A percentile compares a stretch with the other conserved stretches of the same genome.
Conservation (phyloP, 2,329 filamentous ascomycete genomes). For the Neofusicoccum kwambonambiense region DNA sequence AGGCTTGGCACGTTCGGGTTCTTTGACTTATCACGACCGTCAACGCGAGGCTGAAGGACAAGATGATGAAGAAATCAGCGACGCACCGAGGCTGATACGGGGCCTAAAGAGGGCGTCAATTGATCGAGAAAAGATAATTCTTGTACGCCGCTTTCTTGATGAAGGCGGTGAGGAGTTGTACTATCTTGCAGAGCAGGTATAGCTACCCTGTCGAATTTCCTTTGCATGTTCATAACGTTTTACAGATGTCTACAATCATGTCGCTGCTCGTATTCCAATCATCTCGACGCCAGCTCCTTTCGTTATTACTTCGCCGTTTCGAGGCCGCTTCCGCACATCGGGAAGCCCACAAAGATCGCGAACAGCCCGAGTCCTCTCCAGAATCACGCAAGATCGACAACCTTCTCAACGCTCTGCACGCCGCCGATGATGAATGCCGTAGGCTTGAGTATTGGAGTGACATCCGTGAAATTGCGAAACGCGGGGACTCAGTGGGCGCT, state of each 20-base stretch:
- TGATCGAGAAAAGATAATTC: slow-evolving; percentile 87
- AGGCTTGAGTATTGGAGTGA: slow-evolving; percentile 87
- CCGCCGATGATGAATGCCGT: slow-evolving; percentile 77
- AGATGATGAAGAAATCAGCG: slow-evolving; percentile 53
- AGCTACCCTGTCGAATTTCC: slow-evolving; percentile 12
- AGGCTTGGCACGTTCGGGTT: neutral
- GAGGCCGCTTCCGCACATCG: slow-evolving; percentile 52
- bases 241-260: slow-evolving; percentile 44
- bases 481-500: neutral
- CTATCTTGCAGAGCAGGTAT: slow-evolving; percentile 65
- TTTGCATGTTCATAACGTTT: neutral
- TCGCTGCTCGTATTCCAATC: slow-evolving; percentile 83
- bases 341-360: slow-evolving; percentile 43
- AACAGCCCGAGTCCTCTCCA: slow-evolving; percentile 45
- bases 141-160: slow-evolving; percentile 76
- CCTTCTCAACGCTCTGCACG: slow-evolving; percentile 70
- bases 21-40: neutral
- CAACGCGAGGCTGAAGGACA: slow-evolving; percentile 43
- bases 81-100: slow-evolving; percentile 67
- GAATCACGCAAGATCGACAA: slow-evolving; percentile 60
- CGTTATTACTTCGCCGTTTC: slow-evolving; percentile 60
- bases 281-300: slow-evolving; percentile 74
- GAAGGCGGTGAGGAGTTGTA: slow-evolving; percentile 73
- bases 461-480: slow-evolving; percentile 42
- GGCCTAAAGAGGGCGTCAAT: slow-evolving; percentile 70